A percentile compares a stretch with the other conserved stretches of the same genome.
Evolutionary conservation across 2,329 filamentous ascomycete genomes (phyloP).

Genomic region (Microdochium paspali): DNA sequence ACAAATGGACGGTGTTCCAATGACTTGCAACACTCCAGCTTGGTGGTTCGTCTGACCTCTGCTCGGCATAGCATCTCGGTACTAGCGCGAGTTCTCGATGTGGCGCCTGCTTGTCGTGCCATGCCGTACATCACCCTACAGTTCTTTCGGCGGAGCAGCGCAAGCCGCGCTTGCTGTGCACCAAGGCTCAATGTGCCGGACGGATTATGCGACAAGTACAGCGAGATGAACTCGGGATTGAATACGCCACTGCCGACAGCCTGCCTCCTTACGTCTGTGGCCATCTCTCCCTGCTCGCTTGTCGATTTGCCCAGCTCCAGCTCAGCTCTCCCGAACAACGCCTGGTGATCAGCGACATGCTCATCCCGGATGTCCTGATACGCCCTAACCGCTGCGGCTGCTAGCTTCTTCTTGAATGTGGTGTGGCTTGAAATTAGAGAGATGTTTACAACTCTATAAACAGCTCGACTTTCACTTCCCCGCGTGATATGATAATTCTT

Average conservation of each 20-base stretch:
- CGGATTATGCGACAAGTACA: no score
- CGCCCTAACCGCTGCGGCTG: constrained; percentile 1
- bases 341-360: background rate
- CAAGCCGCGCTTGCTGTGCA: no score
- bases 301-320: constrained; percentile 7
- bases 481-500: no score
- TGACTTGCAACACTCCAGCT: no score
- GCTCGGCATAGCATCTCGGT: no score
- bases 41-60: no score
- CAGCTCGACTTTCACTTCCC: constrained; percentile 9
- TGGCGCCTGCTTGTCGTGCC: no score
- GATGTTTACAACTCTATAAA: constrained; percentile 11
- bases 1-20: no score
- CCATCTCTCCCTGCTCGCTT: constrained; percentile 2
- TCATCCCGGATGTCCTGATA: constrained; percentile 1
- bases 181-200: no score
- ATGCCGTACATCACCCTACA: no score
- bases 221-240: constrained; percentile 12
- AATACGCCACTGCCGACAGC: background rate
- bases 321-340: background rate
- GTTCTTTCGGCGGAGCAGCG: no score
- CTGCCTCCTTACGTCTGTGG: constrained; percentile 3
- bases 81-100: no score
- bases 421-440: constrained; percentile 6
- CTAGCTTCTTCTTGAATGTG: constrained; percentile 9